phyloP scores from a whole-genome alignment of 139 green algal genomes.

The Micractinium conductrix region DNA sequence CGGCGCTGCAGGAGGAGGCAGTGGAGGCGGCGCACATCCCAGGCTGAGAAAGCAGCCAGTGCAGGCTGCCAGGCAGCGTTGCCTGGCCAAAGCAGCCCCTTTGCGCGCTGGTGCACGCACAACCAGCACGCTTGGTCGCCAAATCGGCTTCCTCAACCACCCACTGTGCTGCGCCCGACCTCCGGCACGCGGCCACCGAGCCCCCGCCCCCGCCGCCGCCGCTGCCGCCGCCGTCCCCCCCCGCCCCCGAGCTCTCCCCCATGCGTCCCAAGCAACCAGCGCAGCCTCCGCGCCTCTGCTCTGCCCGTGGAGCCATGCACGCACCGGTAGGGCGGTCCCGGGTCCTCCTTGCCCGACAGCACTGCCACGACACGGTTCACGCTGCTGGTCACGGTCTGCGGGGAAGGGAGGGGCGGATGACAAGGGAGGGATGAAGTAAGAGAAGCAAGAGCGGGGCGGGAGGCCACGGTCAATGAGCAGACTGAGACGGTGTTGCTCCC shows the following conservation, averaged over 20 bases:
- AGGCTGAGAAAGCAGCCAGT: neutral
- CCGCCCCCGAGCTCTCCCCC: neutral
- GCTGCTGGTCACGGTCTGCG: conserved; percentile 64
- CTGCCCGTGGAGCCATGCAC: too few species aligned
- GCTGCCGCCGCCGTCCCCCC: neutral
- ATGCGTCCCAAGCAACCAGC: too few species aligned
- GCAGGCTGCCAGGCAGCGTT: neutral
- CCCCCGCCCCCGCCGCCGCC: neutral
- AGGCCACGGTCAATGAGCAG: too few species aligned
- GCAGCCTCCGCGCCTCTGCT: too few species aligned
- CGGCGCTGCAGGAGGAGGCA: conserved; percentile 38
- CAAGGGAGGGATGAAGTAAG: too few species aligned
- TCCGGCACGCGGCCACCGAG: neutral
- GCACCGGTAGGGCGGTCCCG: conserved; percentile 42
- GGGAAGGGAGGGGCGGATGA: too few species aligned
- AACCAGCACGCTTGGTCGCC: too few species aligned
- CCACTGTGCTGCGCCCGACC: neutral
- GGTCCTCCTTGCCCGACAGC: conserved; percentile 77
- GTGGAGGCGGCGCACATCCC: neutral
- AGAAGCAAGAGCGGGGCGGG: too few species aligned
- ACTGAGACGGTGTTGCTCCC: too few species aligned
- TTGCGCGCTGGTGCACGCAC: neutral
- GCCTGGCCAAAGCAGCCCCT: neutral
- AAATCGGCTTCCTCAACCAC: neutral
- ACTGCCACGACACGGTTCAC: conserved; percentile 87